Conservation (phyloP, 202 grass and related monocot genomes). For the Brachypodium distachyon region DNA sequence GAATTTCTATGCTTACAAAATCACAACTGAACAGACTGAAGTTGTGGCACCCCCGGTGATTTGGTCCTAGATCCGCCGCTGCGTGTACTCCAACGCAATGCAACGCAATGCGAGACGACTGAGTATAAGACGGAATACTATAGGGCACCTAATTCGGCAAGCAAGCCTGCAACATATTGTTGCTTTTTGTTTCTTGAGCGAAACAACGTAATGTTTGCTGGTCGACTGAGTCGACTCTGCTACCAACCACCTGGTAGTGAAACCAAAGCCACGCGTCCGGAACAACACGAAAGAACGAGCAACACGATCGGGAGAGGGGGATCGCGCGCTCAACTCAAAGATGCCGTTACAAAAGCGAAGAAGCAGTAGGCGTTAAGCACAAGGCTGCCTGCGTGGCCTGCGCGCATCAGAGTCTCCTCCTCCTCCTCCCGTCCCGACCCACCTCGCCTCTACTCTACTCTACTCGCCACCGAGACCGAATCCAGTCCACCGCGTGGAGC, state of each 20-base stretch:
- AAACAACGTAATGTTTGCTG: too few species aligned
- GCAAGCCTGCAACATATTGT: too few species aligned
- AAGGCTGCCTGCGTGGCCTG: neutral
- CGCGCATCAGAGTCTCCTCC: conserved; percentile 11
- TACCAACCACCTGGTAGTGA: neutral
- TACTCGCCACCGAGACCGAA: neutral
- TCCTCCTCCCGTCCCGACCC: neutral
- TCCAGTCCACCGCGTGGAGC: conserved; percentile 20
- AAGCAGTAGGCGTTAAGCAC: conserved; percentile 16
- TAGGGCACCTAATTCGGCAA: too few species aligned
- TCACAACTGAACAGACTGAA: too few species aligned
- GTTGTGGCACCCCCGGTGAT: too few species aligned
- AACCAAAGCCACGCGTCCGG: neutral
- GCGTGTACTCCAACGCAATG: too few species aligned
- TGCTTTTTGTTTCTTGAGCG: too few species aligned
- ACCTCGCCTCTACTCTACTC: neutral
- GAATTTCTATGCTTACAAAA: too few species aligned
- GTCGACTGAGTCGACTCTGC: too few species aligned
- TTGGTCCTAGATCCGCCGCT: too few species aligned
- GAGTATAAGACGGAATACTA: too few species aligned
- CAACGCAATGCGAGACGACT: too few species aligned
- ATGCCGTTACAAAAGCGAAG: neutral
- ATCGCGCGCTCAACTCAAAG: neutral
- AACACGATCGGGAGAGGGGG: neutral
- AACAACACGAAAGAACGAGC: neutral